These are phyloP conservation scores for Leccinum fibrillosum DNA, from an alignment of 768 basidiomycete species.

Conservation along the genomic window DNA sequence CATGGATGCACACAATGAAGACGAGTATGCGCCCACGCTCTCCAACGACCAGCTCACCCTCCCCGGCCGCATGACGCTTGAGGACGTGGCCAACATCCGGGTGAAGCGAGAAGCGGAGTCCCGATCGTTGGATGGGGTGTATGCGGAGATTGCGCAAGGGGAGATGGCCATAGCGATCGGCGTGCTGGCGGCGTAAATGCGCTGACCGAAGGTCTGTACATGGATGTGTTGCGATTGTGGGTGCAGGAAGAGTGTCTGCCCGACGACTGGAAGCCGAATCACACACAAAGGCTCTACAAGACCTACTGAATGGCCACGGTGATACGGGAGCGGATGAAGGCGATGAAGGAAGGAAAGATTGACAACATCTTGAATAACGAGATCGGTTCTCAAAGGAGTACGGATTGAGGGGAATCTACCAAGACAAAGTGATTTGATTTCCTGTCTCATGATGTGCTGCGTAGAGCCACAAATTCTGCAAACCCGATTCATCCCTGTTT, in stretches of 20 bases:
- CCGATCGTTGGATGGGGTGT: conserved; percentile 41
- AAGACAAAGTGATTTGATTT: conserved; percentile 17
- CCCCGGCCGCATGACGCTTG: conserved; percentile 28
- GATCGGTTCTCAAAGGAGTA: too few species aligned
- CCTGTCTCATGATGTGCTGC: background rate
- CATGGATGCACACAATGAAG: conserved; percentile 36
- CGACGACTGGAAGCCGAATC: conserved; percentile 31
- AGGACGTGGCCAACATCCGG: conserved; percentile 47
- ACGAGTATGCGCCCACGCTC: conserved; percentile 44
- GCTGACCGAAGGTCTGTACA: conserved; percentile 39
- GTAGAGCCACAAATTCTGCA: too few species aligned
- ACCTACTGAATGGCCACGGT: conserved; percentile 29
- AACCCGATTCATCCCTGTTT: background rate
- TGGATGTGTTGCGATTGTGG: conserved; percentile 49
- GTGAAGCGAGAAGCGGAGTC: conserved; percentile 48
- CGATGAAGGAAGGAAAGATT: conserved; percentile 15
- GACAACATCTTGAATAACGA: conserved; percentile 20
- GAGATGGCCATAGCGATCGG: conserved; percentile 67
- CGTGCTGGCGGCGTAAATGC: conserved; percentile 37
- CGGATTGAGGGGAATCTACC: too few species aligned
- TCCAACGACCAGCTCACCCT: conserved; percentile 37
- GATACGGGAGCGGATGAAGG: conserved; percentile 28
- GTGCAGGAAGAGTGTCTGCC: conserved; percentile 51
- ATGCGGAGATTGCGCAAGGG: conserved; percentile 61
- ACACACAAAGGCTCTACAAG: conserved; percentile 28